Conservation (phyloP, 139 green algal genomes). For the Choricystis sp. region DNA sequence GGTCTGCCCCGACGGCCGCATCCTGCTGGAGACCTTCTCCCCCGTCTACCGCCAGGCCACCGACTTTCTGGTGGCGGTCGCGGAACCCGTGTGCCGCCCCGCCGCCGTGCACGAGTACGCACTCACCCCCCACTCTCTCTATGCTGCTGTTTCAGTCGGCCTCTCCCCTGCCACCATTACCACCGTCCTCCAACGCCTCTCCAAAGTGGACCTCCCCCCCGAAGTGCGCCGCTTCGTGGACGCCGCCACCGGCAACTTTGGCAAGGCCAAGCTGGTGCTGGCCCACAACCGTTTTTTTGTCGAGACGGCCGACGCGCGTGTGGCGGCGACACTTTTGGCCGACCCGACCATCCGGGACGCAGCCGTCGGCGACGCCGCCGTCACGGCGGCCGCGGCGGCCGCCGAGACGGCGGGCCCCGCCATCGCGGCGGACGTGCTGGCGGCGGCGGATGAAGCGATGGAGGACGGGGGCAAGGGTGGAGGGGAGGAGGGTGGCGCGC, state of each 20-base stretch:
- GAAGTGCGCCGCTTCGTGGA: conserved; percentile 70
- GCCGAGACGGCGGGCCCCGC: conserved; percentile 11
- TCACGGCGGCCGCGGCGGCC: conserved; percentile 1
- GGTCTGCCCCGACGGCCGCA: conserved; percentile 83
- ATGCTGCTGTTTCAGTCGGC: conserved; percentile 90
- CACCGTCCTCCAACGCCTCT: conserved; percentile 65
- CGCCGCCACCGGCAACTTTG: conserved; percentile 85
- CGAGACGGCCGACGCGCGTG: conserved; percentile 58
- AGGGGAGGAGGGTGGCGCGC: conserved; percentile 1
- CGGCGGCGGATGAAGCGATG: background rate
- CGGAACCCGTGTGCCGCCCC: conserved; percentile 79
- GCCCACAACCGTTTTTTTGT: conserved; percentile 89
- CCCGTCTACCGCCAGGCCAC: conserved; percentile 91
- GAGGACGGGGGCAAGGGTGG: conserved; percentile 5
- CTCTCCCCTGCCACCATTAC: conserved; percentile 87
- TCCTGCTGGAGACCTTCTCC: conserved; percentile 95
- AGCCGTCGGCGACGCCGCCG: background rate
- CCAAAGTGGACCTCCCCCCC: conserved; percentile 45
- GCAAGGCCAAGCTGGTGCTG: conserved; percentile 95
- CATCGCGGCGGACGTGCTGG: background rate
- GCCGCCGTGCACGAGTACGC: conserved; percentile 80
- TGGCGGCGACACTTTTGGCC: conserved; percentile 55
- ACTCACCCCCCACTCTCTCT: conserved; percentile 90
- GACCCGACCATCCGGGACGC: conserved; percentile 24
- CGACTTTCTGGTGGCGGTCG: conserved; percentile 97